Conservation (phyloP, 2,329 filamentous ascomycete genomes). For the Ophiostoma perfectum region DNA sequence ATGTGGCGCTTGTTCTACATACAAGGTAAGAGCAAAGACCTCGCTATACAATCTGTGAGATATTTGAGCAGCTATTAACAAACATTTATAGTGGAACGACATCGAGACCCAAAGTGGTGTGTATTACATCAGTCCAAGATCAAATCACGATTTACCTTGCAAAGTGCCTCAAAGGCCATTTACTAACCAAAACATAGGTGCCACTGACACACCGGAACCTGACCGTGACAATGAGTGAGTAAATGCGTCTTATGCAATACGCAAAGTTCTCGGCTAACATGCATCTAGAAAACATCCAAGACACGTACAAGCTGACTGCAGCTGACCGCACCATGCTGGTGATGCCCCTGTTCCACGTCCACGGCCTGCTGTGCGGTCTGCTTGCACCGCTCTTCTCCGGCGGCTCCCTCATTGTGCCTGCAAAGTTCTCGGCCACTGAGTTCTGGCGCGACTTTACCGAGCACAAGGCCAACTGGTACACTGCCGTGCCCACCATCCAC, state of each 20-base stretch:
- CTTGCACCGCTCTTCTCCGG: slow-evolving; percentile 70
- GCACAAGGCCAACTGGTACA: slow-evolving; percentile 83
- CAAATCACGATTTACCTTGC: not conserved
- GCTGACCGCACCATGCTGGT: slow-evolving; percentile 76
- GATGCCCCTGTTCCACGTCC: slow-evolving; percentile 88
- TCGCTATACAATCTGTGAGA: too few species aligned
- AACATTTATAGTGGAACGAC: slow-evolving; percentile 60
- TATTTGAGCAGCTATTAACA: not conserved
- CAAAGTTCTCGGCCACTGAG: slow-evolving; percentile 72
- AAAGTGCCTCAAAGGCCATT: not conserved
- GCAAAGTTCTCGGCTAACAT: slow-evolving; percentile 14
- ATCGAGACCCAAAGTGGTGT: slow-evolving; percentile 73
- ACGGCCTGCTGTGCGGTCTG: slow-evolving; percentile 78
- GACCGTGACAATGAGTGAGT: slow-evolving; percentile 68
- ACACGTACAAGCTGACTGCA: slow-evolving; percentile 66
- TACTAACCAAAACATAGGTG: slow-evolving; percentile 41
- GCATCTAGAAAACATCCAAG: slow-evolving; percentile 62
- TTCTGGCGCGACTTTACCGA: slow-evolving; percentile 76
- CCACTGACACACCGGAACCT: slow-evolving; percentile 77
- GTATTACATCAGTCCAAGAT: not conserved
- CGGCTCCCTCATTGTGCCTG: slow-evolving; percentile 72
- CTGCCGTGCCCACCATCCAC: slow-evolving; percentile 87
- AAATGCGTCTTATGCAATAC: not conserved
- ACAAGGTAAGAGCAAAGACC: slow-evolving; percentile 46
- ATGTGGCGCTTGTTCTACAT: slow-evolving; percentile 75